phyloP scores from a whole-genome alignment of 2,329 filamentous ascomycete genomes.

The Pestalotiopsis sp. region DNA sequence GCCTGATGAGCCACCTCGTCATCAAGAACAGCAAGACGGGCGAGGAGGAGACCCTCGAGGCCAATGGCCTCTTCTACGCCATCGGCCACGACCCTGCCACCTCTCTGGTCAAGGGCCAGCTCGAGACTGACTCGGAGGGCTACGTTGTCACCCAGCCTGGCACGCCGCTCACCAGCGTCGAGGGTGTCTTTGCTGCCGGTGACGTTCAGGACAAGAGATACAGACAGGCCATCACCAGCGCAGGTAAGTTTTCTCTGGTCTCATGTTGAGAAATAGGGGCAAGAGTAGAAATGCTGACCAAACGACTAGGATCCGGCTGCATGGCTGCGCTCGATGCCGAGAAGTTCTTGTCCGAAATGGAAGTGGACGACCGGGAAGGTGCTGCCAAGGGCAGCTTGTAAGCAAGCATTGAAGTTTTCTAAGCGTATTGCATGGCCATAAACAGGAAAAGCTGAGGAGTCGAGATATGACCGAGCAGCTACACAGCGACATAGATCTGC shows the following conservation, averaged over 20 bases:
- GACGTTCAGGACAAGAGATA: slow-evolving; percentile 99
- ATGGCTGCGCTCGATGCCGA: slow-evolving; percentile 95
- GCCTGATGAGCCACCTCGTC: slow-evolving; percentile 85
- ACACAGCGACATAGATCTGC: neutral
- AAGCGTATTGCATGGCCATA: neutral
- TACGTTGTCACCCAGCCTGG: slow-evolving; percentile 91
- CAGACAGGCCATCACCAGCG: slow-evolving; percentile 95
- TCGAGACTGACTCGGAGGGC: slow-evolving; percentile 86
- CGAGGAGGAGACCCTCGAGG: slow-evolving; percentile 79
- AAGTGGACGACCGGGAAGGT: slow-evolving; percentile 51
- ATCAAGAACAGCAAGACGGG: slow-evolving; percentile 80
- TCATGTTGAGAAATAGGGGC: slow-evolving; percentile 20
- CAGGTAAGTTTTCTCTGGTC: slow-evolving; percentile 63
- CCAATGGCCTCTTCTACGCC: slow-evolving; percentile 95
- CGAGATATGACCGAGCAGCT: neutral
- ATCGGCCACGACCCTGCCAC: slow-evolving; percentile 96
- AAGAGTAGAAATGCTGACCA: neutral
- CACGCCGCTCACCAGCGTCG: slow-evolving; percentile 82
- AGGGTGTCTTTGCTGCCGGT: slow-evolving; percentile 93
- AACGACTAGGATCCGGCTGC: slow-evolving; percentile 77
- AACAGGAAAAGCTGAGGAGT: neutral
- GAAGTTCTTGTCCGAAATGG: slow-evolving; percentile 83
- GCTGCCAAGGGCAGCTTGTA: slow-evolving; percentile 26
- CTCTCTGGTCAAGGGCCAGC: slow-evolving; percentile 83
- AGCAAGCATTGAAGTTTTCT: neutral